Percentiles rank a stretch among this genome's conserved stretches.
Evolutionary conservation across 495 filamentous ascomycete genomes (phyloP).

Genomic region (Tuber aestivum): DNA sequence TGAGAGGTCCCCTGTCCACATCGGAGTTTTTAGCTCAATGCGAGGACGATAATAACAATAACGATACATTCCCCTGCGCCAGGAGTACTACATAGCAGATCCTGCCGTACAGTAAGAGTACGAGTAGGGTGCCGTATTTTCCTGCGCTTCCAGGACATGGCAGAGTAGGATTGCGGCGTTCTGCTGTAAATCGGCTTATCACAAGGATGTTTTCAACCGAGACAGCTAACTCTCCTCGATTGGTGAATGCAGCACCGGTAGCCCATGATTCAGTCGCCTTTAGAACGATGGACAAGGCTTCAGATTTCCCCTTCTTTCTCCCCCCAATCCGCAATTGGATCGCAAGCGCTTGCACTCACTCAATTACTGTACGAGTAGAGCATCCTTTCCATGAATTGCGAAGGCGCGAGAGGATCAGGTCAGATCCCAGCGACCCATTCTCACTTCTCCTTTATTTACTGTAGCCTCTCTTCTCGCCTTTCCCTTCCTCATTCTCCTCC

Average conservation of each 20-base stretch:
- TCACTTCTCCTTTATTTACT: not conserved
- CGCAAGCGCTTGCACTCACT: not conserved
- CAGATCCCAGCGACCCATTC: not conserved
- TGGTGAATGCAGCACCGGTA: not conserved
- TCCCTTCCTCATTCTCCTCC: not conserved
- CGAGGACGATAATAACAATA: not conserved
- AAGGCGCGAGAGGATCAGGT: not conserved
- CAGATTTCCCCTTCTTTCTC: not conserved
- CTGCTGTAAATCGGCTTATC: not conserved
- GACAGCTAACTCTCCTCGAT: conserved; percentile 2
- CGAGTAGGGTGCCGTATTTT: not conserved
- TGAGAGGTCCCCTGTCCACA: not conserved
- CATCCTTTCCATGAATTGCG: not conserved
- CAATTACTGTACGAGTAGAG: not conserved
- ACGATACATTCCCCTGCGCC: not conserved
- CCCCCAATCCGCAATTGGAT: not conserved
- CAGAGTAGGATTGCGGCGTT: not conserved
- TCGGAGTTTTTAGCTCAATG: not conserved
- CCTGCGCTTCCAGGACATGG: not conserved
- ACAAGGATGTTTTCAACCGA: not conserved
- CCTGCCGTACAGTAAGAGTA: not conserved
- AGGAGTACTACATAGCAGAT: not conserved
- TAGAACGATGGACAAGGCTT: not conserved
- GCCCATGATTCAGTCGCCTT: not conserved
- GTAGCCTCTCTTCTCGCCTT: not conserved